Base-by-base conservation (phyloP, 1,139 yeast genomes). In the Debaryomycetaceae sp. region DNA sequence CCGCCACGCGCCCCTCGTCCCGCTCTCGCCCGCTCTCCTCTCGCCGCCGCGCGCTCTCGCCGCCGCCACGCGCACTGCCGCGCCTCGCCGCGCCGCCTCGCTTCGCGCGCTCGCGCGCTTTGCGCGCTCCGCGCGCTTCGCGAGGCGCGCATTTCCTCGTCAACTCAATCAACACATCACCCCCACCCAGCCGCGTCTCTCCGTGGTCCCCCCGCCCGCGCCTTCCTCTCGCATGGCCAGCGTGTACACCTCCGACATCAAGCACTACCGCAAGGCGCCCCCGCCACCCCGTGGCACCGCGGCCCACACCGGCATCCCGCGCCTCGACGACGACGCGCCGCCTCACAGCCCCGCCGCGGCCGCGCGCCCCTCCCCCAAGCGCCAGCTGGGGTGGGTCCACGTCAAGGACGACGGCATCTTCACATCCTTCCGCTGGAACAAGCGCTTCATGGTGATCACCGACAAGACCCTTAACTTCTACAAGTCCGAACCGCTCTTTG, bases 371-470 rank as follows among this genome's bases (percentile, higher is more conserved):
- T 48, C 64, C 25, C 57, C 52, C 31, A 61, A 58, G 35, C 49
- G 67, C 20, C 64, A 61, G 34, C 44, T 61, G 15, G 96, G 97
- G 0, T 89, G 96, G 95, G 89, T 85, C 16, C 84, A 85, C 34
- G 79, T 86, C 34, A 88, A 86, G 53, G 97, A 89, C 46, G 97
- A 89, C 46, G 95, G 96, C 15, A 57, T 84, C 22, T 67, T 68
- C 48, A 74, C 85, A 41, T 76, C 88, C 10, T 86, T 89, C 53
- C 66, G 95, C 45, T 91, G 97, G 97, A 88, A 89, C 38, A 88
- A 88, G 51, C 74, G 94, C 44, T 89, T 68, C 53, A 65, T 89
- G 62, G 80, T 84, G 9, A 65, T 91, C 32, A 76, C 76, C 45
- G 96, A 88, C 42, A 72, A 81, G 34, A 75, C 80, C 24, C 62